These are phyloP conservation scores for Lentinula lateritia DNA, from an alignment of 768 basidiomycete genomes.

Conservation along the genomic window DNA sequence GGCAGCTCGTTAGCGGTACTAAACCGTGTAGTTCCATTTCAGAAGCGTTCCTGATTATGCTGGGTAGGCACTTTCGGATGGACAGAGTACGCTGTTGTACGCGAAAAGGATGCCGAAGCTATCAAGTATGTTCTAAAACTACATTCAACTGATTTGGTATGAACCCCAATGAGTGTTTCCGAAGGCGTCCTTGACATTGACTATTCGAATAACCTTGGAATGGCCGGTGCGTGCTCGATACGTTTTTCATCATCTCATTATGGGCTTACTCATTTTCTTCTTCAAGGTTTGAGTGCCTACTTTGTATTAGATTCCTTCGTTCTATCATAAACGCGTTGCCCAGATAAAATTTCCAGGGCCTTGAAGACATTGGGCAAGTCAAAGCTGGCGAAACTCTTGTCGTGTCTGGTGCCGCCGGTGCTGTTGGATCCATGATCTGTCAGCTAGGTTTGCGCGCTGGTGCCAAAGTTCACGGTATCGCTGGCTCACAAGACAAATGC, in stretches of 20 bases:
- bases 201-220: constrained; percentile 76
- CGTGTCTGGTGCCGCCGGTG: constrained; percentile 87
- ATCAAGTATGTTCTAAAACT: constrained; percentile 43
- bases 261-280: neutral
- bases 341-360: constrained; percentile 45
- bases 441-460: constrained; percentile 78
- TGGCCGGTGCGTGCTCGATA: constrained; percentile 48
- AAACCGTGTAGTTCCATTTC: neutral
- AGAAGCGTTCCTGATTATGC: neutral
- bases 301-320: constrained; percentile 46
- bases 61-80: constrained; percentile 43
- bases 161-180: constrained; percentile 36
- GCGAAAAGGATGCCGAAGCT: constrained; percentile 45
- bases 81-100: constrained; percentile 67
- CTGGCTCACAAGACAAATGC: constrained; percentile 81
- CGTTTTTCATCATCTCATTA: neutral
- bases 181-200: constrained; percentile 65
- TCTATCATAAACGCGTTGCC: neutral
- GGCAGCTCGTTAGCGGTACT: constrained; percentile 74
- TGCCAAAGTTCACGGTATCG: constrained; percentile 83
- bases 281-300: constrained; percentile 79
- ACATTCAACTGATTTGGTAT: neutral
- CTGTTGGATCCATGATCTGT: constrained; percentile 79
- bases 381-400: constrained; percentile 84
- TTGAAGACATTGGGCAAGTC: constrained; percentile 73